Conservation (phyloP, 768 basidiomycete species). For the Hypholoma fasciculare region DNA sequence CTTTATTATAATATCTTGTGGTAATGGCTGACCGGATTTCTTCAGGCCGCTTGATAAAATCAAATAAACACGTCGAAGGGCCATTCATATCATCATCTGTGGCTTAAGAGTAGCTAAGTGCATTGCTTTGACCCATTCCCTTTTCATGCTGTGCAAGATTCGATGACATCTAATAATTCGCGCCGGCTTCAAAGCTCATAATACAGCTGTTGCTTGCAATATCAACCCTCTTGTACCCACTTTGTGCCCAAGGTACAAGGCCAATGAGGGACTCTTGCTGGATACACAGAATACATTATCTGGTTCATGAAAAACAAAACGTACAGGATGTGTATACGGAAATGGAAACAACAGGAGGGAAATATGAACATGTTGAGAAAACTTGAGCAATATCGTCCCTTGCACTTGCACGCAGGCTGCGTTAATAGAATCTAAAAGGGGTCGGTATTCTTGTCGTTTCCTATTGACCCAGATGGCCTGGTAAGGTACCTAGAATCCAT, state of each 20-base stretch:
- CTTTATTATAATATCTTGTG: background rate
- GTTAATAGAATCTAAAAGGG: slow-evolving; percentile 13
- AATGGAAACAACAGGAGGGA: slow-evolving; percentile 7
- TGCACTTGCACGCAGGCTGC: background rate
- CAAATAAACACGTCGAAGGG: slow-evolving; percentile 51
- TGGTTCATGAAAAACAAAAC: slow-evolving; percentile 8
- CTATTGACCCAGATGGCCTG: slow-evolving; percentile 9
- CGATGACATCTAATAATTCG: too few species aligned
- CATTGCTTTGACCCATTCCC: slow-evolving; percentile 6
- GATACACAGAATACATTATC: slow-evolving; percentile 9
- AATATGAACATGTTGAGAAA: slow-evolving; percentile 12
- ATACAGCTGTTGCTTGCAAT: too few species aligned
- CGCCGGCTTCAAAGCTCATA: too few species aligned
- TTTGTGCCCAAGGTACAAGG: background rate
- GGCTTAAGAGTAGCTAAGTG: slow-evolving; percentile 14
- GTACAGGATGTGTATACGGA: slow-evolving; percentile 7
- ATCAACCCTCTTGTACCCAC: background rate
- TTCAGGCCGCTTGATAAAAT: slow-evolving; percentile 90
- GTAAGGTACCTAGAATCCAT: slow-evolving; percentile 67
- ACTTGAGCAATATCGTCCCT: slow-evolving; percentile 14
- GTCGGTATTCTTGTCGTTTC: slow-evolving; percentile 9
- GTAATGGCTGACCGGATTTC: slow-evolving; percentile 51
- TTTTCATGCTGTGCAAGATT: background rate
- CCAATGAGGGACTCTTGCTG: background rate
- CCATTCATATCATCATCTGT: background rate